Percentiles rank a stretch among this genome's conserved stretches.
Evolutionary conservation across 2,329 filamentous ascomycete genomes (phyloP).

Genomic region (Hypoxylon sp.): DNA sequence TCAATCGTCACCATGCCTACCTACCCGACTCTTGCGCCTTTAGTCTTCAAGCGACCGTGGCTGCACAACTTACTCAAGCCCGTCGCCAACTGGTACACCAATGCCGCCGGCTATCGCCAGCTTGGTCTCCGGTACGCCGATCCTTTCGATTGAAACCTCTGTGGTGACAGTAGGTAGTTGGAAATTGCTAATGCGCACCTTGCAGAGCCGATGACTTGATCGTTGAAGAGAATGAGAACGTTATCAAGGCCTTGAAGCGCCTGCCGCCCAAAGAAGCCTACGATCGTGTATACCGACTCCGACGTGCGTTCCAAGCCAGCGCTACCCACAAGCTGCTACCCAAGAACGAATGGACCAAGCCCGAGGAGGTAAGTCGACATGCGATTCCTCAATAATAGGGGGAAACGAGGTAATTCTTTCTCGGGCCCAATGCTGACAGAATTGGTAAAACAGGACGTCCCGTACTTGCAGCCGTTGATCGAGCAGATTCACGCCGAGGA

Average conservation of each 20-base stretch:
- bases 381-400: not conserved
- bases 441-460: conserved; percentile 60
- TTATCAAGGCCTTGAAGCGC: conserved; percentile 90
- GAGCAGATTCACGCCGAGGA: conserved; percentile 63
- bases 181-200: conserved; percentile 16
- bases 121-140: conserved; percentile 83
- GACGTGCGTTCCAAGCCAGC: conserved; percentile 88
- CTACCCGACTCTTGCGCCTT: conserved; percentile 79
- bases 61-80: conserved; percentile 84
- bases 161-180: not conserved
- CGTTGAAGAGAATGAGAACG: conserved; percentile 89
- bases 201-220: conserved; percentile 93
- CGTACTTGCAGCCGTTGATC: conserved; percentile 69
- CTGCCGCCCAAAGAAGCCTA: conserved; percentile 91
- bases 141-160: conserved; percentile 22
- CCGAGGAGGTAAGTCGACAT: conserved; percentile 62
- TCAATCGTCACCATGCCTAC: conserved; percentile 53
- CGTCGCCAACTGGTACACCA: conserved; percentile 88
- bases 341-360: conserved; percentile 72
- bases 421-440: conserved; percentile 5
- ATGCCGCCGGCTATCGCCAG: conserved; percentile 92
- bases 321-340: conserved; percentile 75
- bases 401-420: not conserved
- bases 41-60: conserved; percentile 88
- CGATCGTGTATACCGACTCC: conserved; percentile 97